phyloP scores from a whole-genome alignment of 768 basidiomycete species.

The Boletellus emodensis region DNA sequence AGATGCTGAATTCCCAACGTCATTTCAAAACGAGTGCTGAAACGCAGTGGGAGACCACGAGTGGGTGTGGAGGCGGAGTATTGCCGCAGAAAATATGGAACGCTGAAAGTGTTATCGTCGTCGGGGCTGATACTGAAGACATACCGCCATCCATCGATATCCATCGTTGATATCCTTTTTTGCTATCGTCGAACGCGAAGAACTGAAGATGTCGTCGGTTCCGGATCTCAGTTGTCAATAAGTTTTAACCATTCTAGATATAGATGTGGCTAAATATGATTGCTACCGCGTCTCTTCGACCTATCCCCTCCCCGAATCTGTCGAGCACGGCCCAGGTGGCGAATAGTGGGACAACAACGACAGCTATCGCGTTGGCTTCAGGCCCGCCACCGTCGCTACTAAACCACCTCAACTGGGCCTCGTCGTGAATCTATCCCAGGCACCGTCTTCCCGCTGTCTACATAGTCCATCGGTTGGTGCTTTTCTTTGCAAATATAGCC shows the following conservation, averaged over 20 bases:
- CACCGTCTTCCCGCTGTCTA: slow-evolving; percentile 51
- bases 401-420: too few relatives aligned
- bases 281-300: slow-evolving; percentile 39
- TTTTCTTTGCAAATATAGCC: slow-evolving; percentile 10
- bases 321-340: slow-evolving; percentile 41
- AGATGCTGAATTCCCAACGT: slow-evolving; percentile 24
- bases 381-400: too few relatives aligned
- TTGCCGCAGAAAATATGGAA: slow-evolving; percentile 40
- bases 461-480: background rate
- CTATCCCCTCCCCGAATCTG: slow-evolving; percentile 15
- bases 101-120: slow-evolving; percentile 52
- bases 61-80: slow-evolving; percentile 23
- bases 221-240: too few relatives aligned
- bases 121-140: slow-evolving; percentile 74
- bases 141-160: slow-evolving; percentile 85
- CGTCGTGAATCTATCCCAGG: too few relatives aligned
- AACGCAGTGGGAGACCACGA: slow-evolving; percentile 30
- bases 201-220: background rate
- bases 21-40: slow-evolving; percentile 29
- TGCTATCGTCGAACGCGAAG: slow-evolving; percentile 10
- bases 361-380: too few relatives aligned
- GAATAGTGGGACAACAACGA: slow-evolving; percentile 97
- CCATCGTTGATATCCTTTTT: slow-evolving; percentile 40
- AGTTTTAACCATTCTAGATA: too few relatives aligned
- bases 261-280: too few relatives aligned